Evolutionary conservation across 2,329 filamentous ascomycete species (phyloP), one percentile per base, ranked within the genome.

Genomic region (Paradendryphiella salina): DNA sequence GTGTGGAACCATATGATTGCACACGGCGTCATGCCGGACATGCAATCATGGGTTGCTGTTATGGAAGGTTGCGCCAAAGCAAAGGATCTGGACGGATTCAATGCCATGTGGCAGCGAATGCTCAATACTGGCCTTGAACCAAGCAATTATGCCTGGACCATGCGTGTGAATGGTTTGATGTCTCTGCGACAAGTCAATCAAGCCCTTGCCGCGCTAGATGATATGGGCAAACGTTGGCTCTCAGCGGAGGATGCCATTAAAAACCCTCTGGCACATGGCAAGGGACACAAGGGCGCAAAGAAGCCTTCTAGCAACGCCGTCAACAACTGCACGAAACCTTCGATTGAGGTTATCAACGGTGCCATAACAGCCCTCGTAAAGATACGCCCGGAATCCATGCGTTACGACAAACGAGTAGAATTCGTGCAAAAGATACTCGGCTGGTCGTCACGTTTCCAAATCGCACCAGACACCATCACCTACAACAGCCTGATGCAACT

Each of bases 11-110:
- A 77, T 51, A 82, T 84, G 79, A 65, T 80, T 11, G 67, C 73
- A 35, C 71, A 81, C 43, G 82, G 81, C 1, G 66, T 87, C 23
- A 70, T 75, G 48, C 86, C 88, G 11, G 85, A 80, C 5, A 63
- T 86, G 46, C 80, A 76, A 59, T 87, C 88, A 0, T 94, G 88
- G 82, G 87, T 85, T 32, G 76, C 82, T 35, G 87, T 94, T 81
- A 82, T 94, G 59, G 79, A 83, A 48, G 89, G 89, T 1, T 90
- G 85, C 72, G 82, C 81, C 64, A 79, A 77, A 41, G 79, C 82
- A 41, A 78, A 78, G 46, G 85, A 90, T 60, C 58, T 77, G 0
- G 69, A 76, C n/a, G 83, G 80, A 17, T 76, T 92, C 53, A 81
- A 86, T 47, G 78, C 78, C 1, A 79, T 91, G 26, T 95, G 90